Evolutionary conservation across 495 filamentous ascomycete species (phyloP).

Genomic region (Daldinia childiae): DNA sequence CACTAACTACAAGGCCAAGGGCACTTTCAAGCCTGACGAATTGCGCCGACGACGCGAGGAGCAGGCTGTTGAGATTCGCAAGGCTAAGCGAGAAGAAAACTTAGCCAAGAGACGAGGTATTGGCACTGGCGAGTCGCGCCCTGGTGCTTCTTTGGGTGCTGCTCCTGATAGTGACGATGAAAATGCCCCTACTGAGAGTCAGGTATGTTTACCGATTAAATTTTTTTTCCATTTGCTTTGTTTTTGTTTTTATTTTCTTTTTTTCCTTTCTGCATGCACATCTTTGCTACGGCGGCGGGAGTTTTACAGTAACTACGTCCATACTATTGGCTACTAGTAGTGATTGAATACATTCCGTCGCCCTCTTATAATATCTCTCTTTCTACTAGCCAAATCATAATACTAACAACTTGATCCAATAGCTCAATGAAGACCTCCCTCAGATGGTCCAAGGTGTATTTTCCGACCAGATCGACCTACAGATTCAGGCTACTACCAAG

Average conservation of each 20-base stretch:
- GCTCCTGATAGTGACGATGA: constrained; percentile 98
- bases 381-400: constrained; percentile 22
- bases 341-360: neutral
- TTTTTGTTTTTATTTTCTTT: constrained; percentile 1
- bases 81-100: constrained; percentile 98
- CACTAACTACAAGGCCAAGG: constrained; percentile 98
- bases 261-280: neutral
- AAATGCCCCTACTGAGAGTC: constrained; percentile 88
- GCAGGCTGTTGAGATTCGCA: constrained; percentile 98
- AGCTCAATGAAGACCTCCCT: constrained; percentile 98
- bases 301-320: constrained; percentile 21
- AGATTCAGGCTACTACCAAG: constrained; percentile 99
- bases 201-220: constrained; percentile 71
- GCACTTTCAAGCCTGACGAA: constrained; percentile 98
- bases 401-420: constrained; percentile 49
- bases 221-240: constrained; percentile 6
- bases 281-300: constrained; percentile 22
- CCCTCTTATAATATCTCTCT: constrained; percentile 8
- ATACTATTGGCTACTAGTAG: constrained; percentile 1
- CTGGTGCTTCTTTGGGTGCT: constrained; percentile 85
- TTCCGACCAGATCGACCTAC: constrained; percentile 96
- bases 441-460: constrained; percentile 98
- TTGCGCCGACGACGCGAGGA: constrained; percentile 98
- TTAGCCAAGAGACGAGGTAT: constrained; percentile 98
- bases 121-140: constrained; percentile 75